These are phyloP conservation scores for Smallanthus sonchifolius DNA, from an alignment of 129 eudicot genomes.

Conservation along the genomic window DNA sequence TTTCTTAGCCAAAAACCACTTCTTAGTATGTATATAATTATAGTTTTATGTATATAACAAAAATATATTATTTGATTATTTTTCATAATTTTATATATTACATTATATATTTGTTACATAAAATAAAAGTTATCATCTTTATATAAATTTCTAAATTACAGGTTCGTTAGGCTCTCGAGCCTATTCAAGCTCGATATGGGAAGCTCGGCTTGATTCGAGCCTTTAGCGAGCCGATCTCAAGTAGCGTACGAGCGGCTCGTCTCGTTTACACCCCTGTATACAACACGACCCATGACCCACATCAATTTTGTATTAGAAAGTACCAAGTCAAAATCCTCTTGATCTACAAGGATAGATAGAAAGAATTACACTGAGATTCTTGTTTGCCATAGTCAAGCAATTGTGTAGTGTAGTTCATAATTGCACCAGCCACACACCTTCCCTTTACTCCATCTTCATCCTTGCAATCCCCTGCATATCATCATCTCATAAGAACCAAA, in stretches of 20 bases:
- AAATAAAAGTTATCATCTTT: background rate
- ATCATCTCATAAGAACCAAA: background rate
- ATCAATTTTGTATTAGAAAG: background rate
- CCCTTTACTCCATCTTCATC: conserved; percentile 62
- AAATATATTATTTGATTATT: no score
- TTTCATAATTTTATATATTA: background rate
- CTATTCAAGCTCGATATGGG: background rate
- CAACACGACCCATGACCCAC: background rate
- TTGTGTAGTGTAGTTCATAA: conserved; percentile 79
- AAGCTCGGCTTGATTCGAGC: background rate
- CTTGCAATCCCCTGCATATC: conserved; percentile 82
- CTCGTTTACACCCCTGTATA: background rate
- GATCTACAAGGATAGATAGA: background rate
- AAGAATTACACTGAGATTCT: conserved; percentile 49
- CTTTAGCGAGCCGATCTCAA: background rate
- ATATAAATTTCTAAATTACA: background rate
- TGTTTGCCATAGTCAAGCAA: conserved; percentile 58
- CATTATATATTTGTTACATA: background rate
- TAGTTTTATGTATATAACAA: no score
- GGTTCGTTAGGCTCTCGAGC: background rate
- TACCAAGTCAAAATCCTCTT: background rate
- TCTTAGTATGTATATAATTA: no score
- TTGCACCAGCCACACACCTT: conserved; percentile 92
- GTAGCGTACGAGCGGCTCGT: background rate
- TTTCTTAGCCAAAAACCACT: no score